Percentiles rank a stretch among this genome's conserved stretches.
Evolutionary conservation across 108 stramenopile genomes (phyloP).

Genomic region (Conticribra guillardii): DNA sequence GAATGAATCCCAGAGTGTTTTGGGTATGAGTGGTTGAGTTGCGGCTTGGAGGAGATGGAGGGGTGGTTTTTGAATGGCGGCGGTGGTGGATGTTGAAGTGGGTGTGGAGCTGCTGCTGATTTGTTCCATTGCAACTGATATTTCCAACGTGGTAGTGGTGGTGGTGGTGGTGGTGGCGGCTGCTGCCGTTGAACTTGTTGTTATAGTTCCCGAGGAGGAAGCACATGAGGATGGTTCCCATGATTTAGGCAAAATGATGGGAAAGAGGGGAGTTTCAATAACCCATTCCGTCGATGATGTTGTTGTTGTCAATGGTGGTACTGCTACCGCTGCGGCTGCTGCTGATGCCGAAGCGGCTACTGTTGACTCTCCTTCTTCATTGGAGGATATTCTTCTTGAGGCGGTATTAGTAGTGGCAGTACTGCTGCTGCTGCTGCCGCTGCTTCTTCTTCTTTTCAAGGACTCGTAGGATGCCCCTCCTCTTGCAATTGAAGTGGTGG

Average conservation of each 20-base stretch:
- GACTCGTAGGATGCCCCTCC: too few relatives aligned
- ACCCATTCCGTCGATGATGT: slow-evolving; percentile 4
- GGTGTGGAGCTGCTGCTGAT: too few relatives aligned
- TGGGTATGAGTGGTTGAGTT: slow-evolving; percentile 66
- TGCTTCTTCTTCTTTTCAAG: too few relatives aligned
- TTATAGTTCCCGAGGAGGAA: not conserved
- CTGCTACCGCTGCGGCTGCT: not conserved
- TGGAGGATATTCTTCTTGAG: too few relatives aligned
- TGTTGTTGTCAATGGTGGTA: not conserved
- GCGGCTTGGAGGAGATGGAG: slow-evolving; percentile 20
- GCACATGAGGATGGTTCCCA: slow-evolving; percentile 22
- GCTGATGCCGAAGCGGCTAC: not conserved
- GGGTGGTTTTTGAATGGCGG: slow-evolving; percentile 19
- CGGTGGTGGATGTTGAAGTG: too few relatives aligned
- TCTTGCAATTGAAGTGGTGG: too few relatives aligned
- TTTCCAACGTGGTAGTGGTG: slow-evolving; percentile 22
- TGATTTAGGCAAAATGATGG: slow-evolving; percentile 43
- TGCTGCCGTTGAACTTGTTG: too few relatives aligned
- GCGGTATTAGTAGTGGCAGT: too few relatives aligned
- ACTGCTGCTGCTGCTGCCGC: too few relatives aligned
- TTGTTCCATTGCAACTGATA: slow-evolving; percentile 20
- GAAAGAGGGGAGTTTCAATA: slow-evolving; percentile 49
- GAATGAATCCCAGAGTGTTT: slow-evolving; percentile 50
- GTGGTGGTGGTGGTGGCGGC: not conserved
- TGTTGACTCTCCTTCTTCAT: not conserved